Evolutionary conservation across 1,139 yeast species (phyloP).

Genomic region (Diutina mesorugosa): DNA sequence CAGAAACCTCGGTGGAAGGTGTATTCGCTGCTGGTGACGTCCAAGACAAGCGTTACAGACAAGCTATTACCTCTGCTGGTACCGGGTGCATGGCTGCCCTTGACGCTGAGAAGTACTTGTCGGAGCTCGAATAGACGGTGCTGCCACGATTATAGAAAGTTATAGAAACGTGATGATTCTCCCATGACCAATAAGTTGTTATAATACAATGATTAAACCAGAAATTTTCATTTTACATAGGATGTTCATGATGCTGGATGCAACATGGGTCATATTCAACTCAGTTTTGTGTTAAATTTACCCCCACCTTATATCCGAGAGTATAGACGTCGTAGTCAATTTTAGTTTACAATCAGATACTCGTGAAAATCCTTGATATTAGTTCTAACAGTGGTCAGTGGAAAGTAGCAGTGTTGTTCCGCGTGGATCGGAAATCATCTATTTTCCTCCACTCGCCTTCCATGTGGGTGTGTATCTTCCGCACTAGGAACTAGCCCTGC

Average conservation of each 20-base stretch:
- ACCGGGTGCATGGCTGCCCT: constrained; percentile 99
- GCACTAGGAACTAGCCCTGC: neutral
- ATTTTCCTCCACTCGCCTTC: neutral
- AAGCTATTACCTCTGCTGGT: constrained; percentile 98
- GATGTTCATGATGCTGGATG: too few relatives aligned
- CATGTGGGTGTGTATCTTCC: neutral
- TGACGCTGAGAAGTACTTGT: constrained; percentile 23
- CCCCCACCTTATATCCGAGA: too few relatives aligned
- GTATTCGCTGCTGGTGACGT: constrained; percentile 99
- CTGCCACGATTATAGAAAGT: neutral
- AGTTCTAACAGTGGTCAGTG: too few relatives aligned
- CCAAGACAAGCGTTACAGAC: constrained; percentile 93
- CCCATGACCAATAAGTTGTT: neutral
- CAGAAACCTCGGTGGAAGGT: constrained; percentile 79
- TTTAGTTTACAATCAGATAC: too few relatives aligned
- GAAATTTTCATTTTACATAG: neutral
- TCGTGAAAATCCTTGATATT: too few relatives aligned
- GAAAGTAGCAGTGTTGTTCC: too few relatives aligned
- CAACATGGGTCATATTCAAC: too few relatives aligned
- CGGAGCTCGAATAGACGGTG: neutral
- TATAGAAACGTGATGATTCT: neutral
- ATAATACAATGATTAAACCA: neutral
- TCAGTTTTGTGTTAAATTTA: too few relatives aligned
- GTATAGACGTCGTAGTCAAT: too few relatives aligned
- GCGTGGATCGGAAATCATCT: neutral